Conservation (phyloP, 768 basidiomycete genomes). For the Exsudoporus frostii region DNA sequence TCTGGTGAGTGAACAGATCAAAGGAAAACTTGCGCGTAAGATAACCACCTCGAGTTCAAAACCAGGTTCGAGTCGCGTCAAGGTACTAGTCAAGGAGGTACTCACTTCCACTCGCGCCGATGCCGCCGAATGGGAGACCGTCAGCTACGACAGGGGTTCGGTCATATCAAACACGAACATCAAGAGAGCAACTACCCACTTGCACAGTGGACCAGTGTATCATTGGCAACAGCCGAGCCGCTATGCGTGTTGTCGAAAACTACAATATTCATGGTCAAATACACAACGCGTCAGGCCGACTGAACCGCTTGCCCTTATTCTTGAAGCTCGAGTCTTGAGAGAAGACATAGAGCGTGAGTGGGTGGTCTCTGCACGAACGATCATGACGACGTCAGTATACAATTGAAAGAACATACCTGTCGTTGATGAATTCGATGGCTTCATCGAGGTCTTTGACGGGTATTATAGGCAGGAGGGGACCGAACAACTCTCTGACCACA, state of each 20-base stretch:
- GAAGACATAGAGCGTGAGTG: slow-evolving; percentile 78
- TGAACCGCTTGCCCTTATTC: slow-evolving; percentile 47
- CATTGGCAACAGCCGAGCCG: slow-evolving; percentile 69
- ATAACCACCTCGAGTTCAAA: slow-evolving; percentile 47
- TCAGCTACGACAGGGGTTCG: slow-evolving; percentile 35
- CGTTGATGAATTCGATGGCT: slow-evolving; percentile 67
- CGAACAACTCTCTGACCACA: slow-evolving; percentile 70
- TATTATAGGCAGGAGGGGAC: slow-evolving; percentile 74
- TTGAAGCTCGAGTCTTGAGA: slow-evolving; percentile 56
- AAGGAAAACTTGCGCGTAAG: slow-evolving; percentile 75
- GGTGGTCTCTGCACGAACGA: slow-evolving; percentile 52
- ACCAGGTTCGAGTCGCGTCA: background rate
- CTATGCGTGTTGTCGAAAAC: slow-evolving; percentile 71
- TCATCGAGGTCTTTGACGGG: slow-evolving; percentile 68
- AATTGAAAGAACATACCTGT: slow-evolving; percentile 37
- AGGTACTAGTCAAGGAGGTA: background rate
- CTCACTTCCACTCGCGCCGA: slow-evolving; percentile 71
- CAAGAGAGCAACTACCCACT: slow-evolving; percentile 35
- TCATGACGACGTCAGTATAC: background rate
- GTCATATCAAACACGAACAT: background rate
- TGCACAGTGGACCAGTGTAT: slow-evolving; percentile 57
- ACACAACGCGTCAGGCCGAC: background rate
- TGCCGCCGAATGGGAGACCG: slow-evolving; percentile 72
- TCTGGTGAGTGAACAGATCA: slow-evolving; percentile 73
- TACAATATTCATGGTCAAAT: slow-evolving; percentile 23